These are phyloP conservation scores for Cordyceps javanica DNA, from an alignment of 2,329 filamentous ascomycete genomes.

Conservation along the genomic window DNA sequence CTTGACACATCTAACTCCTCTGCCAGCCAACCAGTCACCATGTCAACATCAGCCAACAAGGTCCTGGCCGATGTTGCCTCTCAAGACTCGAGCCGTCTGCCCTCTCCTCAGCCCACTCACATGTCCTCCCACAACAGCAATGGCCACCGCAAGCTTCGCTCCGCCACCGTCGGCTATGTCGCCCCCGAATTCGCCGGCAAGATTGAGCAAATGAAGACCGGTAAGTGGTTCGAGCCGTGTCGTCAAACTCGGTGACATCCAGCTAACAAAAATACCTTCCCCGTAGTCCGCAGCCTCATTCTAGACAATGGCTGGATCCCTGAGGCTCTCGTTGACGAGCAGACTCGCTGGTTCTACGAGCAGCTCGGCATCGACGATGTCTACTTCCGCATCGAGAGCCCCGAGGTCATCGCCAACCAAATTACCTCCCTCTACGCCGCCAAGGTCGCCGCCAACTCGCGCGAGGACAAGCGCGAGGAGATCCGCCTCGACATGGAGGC, in stretches of 20 bases:
- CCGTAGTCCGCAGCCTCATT: slow-evolving; percentile 81
- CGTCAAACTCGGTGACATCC: not conserved
- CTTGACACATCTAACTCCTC: slow-evolving; percentile 12
- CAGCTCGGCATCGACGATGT: slow-evolving; percentile 97
- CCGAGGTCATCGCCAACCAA: slow-evolving; percentile 83
- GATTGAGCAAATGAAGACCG: slow-evolving; percentile 78
- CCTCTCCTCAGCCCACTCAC: slow-evolving; percentile 85
- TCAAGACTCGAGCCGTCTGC: slow-evolving; percentile 50
- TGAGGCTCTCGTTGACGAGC: slow-evolving; percentile 70
- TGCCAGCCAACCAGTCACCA: slow-evolving; percentile 20
- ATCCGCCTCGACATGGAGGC: slow-evolving; percentile 96
- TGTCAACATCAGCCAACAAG: slow-evolving; percentile 33
- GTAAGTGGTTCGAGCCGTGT: slow-evolving; percentile 36
- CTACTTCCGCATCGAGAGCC: slow-evolving; percentile 89
- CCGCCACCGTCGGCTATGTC: slow-evolving; percentile 88
- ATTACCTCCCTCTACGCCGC: slow-evolving; percentile 95
- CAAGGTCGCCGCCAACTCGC: slow-evolving; percentile 88
- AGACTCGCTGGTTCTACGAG: slow-evolving; percentile 96
- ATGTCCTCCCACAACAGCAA: slow-evolving; percentile 48
- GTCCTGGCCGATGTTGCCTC: slow-evolving; percentile 35
- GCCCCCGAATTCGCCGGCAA: slow-evolving; percentile 93
- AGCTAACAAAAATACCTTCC: slow-evolving; percentile 13
- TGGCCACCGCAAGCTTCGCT: slow-evolving; percentile 71
- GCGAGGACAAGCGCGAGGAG: slow-evolving; percentile 89
- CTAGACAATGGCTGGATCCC: slow-evolving; percentile 81